phyloP scores from a whole-genome alignment of 176 grass and related monocot genomes.

The Elymus sibiricus region DNA sequence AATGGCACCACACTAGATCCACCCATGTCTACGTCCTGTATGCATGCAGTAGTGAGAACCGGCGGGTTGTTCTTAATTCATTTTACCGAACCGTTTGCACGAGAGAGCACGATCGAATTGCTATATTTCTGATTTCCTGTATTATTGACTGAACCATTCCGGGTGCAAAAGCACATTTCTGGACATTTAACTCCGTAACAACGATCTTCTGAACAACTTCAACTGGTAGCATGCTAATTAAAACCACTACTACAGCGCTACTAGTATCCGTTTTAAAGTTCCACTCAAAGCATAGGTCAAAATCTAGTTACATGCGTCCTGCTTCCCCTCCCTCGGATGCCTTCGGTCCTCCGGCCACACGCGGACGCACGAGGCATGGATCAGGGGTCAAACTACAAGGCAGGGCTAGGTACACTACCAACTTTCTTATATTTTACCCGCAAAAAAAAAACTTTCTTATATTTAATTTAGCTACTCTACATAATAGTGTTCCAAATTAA shows the following conservation, averaged over 20 bases:
- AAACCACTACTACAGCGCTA: no score
- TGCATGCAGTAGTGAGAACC: no score
- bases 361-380: conserved; percentile 37
- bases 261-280: not conserved
- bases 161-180: not conserved
- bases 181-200: not conserved
- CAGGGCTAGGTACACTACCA: not conserved
- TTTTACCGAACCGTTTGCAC: no score
- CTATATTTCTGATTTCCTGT: no score
- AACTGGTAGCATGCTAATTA: not conserved
- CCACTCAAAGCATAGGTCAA: not conserved
- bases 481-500: not conserved
- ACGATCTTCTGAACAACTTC: no score
- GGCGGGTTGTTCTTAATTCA: no score
- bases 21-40: no score
- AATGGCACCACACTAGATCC: no score
- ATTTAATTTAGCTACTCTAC: not conserved
- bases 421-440: not conserved
- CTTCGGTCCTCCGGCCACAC: not conserved
- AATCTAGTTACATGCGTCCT: not conserved
- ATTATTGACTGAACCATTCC: no score
- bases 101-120: no score
- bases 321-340: not conserved
- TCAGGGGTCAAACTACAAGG: conserved; percentile 39
- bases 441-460: no score